Conservation (phyloP, 2,329 filamentous ascomycete genomes). For the Colletotrichum falcatum region DNA sequence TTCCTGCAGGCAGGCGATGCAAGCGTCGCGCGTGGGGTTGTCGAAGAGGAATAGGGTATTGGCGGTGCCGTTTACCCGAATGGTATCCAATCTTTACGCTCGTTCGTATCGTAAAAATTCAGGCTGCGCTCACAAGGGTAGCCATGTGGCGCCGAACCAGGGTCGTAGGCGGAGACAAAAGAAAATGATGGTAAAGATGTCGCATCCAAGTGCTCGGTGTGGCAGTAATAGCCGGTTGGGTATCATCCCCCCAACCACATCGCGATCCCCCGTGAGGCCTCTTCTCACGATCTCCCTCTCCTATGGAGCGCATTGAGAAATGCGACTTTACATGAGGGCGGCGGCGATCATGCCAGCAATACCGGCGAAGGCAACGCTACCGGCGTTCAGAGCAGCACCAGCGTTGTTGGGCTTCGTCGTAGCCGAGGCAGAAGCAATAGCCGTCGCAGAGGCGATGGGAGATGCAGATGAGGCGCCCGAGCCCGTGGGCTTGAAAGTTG, state of each 20-base stretch:
- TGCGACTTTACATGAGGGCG: constrained; percentile 61
- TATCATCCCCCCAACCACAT: constrained; percentile 18
- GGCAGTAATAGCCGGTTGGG: constrained; percentile 6
- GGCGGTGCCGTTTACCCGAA: constrained; percentile 25
- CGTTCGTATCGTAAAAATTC: constrained; percentile 33
- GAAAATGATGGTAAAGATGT: constrained; percentile 30
- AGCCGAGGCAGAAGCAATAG: constrained; percentile 43
- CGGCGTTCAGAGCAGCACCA: constrained; percentile 54
- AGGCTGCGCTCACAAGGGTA: constrained; percentile 7
- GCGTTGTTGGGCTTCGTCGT: constrained; percentile 47
- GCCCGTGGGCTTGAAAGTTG: constrained; percentile 46
- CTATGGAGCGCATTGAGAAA: not conserved
- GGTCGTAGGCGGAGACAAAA: constrained; percentile 22
- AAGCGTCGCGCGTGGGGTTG: constrained; percentile 31
- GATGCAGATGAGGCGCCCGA: constrained; percentile 44
- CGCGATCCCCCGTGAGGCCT: not conserved
- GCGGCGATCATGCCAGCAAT: constrained; percentile 63
- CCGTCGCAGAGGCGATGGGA: constrained; percentile 29
- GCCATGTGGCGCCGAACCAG: constrained; percentile 11
- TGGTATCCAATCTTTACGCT: constrained; percentile 27
- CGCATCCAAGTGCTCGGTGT: constrained; percentile 37
- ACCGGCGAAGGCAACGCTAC: constrained; percentile 61
- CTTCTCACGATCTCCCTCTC: not conserved
- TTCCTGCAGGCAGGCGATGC: constrained; percentile 39
- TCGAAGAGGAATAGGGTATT: constrained; percentile 36